phyloP scores from a whole-genome alignment of 2,329 filamentous ascomycete species.

The Fusarium albidum region DNA sequence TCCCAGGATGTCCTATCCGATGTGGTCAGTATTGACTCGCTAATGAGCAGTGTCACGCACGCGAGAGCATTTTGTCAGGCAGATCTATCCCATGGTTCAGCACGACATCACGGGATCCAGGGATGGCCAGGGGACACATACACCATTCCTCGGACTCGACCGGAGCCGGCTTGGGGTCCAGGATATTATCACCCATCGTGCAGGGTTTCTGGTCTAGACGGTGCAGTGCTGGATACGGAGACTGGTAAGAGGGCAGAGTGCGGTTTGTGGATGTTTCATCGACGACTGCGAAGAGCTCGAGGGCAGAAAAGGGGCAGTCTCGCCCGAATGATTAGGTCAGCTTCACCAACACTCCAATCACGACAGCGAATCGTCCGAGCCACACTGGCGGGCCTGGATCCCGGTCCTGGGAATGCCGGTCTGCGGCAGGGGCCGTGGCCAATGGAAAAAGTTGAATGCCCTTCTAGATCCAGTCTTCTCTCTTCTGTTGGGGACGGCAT shows the following conservation, averaged over 20 bases:
- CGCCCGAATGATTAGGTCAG: constrained; percentile 23
- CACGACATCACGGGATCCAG: not conserved
- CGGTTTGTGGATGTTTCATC: not conserved
- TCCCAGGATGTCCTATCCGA: constrained; percentile 28
- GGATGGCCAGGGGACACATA: constrained; percentile 10
- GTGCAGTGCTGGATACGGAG: not conserved
- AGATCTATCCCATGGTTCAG: constrained; percentile 16
- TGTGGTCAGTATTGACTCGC: constrained; percentile 9
- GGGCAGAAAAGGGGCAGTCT: constrained; percentile 27
- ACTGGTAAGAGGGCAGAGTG: not conserved
- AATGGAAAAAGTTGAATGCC: constrained; percentile 1
- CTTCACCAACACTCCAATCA: not conserved
- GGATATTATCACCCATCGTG: constrained; percentile 22
- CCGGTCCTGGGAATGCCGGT: not conserved
- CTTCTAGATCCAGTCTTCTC: not conserved
- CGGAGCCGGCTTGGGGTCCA: constrained; percentile 4
- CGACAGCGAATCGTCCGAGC: constrained; percentile 4
- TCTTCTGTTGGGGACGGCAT: not conserved
- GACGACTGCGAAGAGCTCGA: constrained; percentile 18
- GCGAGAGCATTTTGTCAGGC: constrained; percentile 32
- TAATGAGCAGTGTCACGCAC: constrained; percentile 18
- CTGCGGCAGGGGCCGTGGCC: not conserved
- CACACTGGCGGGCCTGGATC: not conserved
- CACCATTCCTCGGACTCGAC: constrained; percentile 26
- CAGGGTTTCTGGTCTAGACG: not conserved